These are phyloP conservation scores for Tricholoma sp. DNA, from an alignment of 768 basidiomycete species.

Conservation along the genomic window DNA sequence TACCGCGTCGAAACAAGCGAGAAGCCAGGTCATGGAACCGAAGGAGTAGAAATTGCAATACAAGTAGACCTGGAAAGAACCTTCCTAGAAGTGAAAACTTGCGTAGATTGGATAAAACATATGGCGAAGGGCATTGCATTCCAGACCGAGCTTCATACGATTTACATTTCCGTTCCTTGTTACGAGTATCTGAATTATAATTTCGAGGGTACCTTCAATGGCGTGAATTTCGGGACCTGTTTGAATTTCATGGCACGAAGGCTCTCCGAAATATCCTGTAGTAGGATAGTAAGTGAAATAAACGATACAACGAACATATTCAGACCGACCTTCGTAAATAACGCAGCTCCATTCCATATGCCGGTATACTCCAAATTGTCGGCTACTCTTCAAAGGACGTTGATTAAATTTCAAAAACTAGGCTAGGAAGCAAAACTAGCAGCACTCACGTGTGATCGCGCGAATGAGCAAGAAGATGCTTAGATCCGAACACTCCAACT, in stretches of 20 bases:
- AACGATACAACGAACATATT: not conserved
- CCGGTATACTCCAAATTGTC: constrained; percentile 41
- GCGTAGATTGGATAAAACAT: no score
- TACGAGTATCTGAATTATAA: constrained; percentile 5
- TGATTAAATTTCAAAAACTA: not conserved
- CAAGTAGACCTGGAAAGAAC: no score
- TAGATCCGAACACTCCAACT: constrained; percentile 70
- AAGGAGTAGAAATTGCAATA: no score
- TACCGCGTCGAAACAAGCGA: no score
- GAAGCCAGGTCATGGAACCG: no score
- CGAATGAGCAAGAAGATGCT: constrained; percentile 72
- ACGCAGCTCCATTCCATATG: constrained; percentile 37
- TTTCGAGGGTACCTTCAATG: constrained; percentile 17
- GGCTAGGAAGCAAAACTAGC: not conserved
- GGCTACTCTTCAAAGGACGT: constrained; percentile 20
- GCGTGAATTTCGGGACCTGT: constrained; percentile 23
- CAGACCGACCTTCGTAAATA: constrained; percentile 30
- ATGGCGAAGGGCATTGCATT: no score
- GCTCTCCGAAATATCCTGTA: constrained; percentile 32
- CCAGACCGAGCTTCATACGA: no score
- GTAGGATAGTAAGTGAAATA: not conserved
- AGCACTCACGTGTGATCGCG: constrained; percentile 66
- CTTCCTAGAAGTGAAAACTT: no score
- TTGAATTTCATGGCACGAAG: constrained; percentile 26
- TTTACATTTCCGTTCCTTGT: no score